These are phyloP conservation scores for Candida labiduridarum DNA, from an alignment of 1,139 yeast species.

Conservation along the genomic window DNA sequence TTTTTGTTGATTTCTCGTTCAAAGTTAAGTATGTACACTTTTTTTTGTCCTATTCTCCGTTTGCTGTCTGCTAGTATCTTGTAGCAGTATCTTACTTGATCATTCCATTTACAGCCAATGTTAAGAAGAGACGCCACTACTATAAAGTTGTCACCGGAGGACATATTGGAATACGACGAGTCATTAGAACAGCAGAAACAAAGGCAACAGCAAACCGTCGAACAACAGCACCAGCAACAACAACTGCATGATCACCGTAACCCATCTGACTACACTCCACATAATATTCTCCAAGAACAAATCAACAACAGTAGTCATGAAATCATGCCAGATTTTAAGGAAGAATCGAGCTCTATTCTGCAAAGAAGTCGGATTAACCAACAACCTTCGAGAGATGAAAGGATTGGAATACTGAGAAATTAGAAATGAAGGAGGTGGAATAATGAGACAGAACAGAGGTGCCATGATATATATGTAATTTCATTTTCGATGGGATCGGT, in stretches of 20 bases:
- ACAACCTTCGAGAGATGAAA: constrained; percentile 19
- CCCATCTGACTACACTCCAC: constrained; percentile 8
- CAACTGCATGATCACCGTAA: constrained; percentile 5
- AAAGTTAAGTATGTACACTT: too few relatives aligned
- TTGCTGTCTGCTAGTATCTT: too few relatives aligned
- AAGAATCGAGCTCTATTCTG: constrained; percentile 9
- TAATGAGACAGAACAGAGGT: background rate
- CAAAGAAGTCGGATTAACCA: constrained; percentile 3
- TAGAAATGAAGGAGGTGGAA: background rate
- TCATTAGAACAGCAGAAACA: constrained; percentile 15
- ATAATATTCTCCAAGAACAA: constrained; percentile 20
- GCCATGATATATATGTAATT: too few relatives aligned
- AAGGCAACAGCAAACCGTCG: constrained; percentile 10
- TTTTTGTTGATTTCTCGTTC: too few relatives aligned
- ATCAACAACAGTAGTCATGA: constrained; percentile 16
- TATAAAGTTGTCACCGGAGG: constrained; percentile 66
- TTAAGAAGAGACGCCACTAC: constrained; percentile 66
- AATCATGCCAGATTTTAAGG: constrained; percentile 14
- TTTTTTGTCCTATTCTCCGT: too few relatives aligned
- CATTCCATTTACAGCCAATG: constrained; percentile 32
- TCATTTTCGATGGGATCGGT: too few relatives aligned
- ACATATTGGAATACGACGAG: constrained; percentile 63
- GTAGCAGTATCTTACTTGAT: too few relatives aligned
- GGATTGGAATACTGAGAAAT: constrained; percentile 20
- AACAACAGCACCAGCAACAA: constrained; percentile 8